These are phyloP conservation scores for Funneliformis geosporum DNA, from an alignment of 192 early-diverging fungal genomes.

Conservation along the genomic window DNA sequence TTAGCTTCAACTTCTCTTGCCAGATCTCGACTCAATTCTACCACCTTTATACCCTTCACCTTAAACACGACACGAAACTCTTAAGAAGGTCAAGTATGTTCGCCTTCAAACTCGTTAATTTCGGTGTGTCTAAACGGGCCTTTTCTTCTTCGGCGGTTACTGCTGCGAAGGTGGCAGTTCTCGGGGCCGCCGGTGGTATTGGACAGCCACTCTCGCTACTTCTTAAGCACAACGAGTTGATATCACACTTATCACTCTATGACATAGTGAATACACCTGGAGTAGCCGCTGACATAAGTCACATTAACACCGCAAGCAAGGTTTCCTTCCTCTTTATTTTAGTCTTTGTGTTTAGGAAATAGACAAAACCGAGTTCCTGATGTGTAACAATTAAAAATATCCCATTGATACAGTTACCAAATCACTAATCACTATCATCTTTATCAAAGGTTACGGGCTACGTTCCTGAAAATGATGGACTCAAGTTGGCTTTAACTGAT, in stretches of 20 bases:
- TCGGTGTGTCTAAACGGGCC: conserved; percentile 41
- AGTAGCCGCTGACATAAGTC: conserved; percentile 91
- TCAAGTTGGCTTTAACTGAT: conserved; percentile 49
- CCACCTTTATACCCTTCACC: no score
- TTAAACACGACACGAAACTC: no score
- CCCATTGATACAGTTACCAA: no score
- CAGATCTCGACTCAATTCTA: no score
- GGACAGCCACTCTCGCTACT: conserved; percentile 96
- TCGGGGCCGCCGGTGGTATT: conserved; percentile 80
- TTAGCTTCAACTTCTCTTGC: no score
- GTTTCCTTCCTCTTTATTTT: conserved; percentile 42
- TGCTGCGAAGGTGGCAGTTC: conserved; percentile 54
- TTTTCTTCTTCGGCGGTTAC: conserved; percentile 60
- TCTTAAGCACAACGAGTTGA: conserved; percentile 84
- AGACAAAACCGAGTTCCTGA: no score
- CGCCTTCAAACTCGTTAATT: no score
- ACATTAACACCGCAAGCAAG: conserved; percentile 83
- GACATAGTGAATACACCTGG: conserved; percentile 98
- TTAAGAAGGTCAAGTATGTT: no score
- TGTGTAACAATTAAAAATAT: no score
- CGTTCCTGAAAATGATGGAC: conserved; percentile 46
- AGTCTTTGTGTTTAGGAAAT: neutral
- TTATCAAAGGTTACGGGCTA: conserved; percentile 49
- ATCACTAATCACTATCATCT: neutral
- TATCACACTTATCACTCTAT: conserved; percentile 87